These are phyloP conservation scores for Vigna nakashimae DNA, from an alignment of 306 rosid genomes.

Conservation along the genomic window DNA sequence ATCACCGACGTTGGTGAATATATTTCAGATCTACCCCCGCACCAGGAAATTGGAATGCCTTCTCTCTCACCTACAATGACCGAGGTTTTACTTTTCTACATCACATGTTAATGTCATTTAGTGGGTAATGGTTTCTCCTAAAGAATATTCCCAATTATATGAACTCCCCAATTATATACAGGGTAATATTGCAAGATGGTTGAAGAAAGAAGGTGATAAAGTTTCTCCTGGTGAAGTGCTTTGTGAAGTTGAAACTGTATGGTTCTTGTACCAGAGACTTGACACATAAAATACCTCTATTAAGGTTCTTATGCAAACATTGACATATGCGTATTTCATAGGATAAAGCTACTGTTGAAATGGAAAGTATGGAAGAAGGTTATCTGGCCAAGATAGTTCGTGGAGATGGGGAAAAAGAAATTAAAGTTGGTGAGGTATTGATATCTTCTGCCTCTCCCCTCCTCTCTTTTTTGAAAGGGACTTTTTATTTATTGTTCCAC, in stretches of 20 bases:
- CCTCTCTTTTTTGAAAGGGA: not conserved
- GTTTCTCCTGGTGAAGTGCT: conserved; percentile 95
- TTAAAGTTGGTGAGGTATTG: conserved; percentile 97
- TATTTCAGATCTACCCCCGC: conserved; percentile 92
- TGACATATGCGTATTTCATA: conserved; percentile 47
- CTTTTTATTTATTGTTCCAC: not conserved
- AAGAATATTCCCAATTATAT: conserved; percentile 47
- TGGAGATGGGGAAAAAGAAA: conserved; percentile 86
- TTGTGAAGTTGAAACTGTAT: conserved; percentile 99
- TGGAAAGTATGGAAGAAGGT: conserved; percentile 99
- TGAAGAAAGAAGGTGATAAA: conserved; percentile 99
- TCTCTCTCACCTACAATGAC: conserved; percentile 99
- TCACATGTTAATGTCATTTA: conserved; percentile 30
- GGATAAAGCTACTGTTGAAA: conserved; percentile 99
- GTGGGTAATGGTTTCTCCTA: conserved; percentile 39
- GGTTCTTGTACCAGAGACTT: conserved; percentile 46
- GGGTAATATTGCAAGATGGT: conserved; percentile 99
- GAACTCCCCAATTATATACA: conserved; percentile 47
- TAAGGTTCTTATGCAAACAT: conserved; percentile 32
- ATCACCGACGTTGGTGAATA: conserved; percentile 40
- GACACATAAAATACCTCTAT: conserved; percentile 8
- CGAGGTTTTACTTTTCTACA: conserved; percentile 66
- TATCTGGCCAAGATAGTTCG: conserved; percentile 87
- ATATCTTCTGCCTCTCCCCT: conserved; percentile 9
- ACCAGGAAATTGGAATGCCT: conserved; percentile 99